These are phyloP conservation scores for Venustampulla echinocandica DNA, from an alignment of 495 filamentous ascomycete genomes.

Conservation along the genomic window DNA sequence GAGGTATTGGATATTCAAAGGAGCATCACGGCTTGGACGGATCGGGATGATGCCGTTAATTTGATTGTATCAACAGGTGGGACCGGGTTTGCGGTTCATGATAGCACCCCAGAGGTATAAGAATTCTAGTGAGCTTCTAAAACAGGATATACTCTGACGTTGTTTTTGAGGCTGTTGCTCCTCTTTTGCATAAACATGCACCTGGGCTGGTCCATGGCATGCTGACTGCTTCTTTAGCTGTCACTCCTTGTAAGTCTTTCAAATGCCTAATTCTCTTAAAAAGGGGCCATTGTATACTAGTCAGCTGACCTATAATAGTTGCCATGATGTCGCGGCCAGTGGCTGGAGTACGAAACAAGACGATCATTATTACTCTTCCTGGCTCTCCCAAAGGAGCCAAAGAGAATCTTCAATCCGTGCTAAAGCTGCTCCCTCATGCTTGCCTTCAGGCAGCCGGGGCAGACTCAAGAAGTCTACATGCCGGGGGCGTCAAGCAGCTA, in stretches of 20 bases:
- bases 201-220: constrained; percentile 90
- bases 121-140: background rate
- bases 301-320: constrained; percentile 42
- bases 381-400: constrained; percentile 95
- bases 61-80: constrained; percentile 84
- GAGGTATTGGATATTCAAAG: constrained; percentile 63
- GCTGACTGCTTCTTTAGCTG: constrained; percentile 71
- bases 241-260: constrained; percentile 73
- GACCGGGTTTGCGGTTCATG: constrained; percentile 85
- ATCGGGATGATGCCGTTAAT: constrained; percentile 53
- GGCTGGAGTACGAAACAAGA: constrained; percentile 75
- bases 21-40: constrained; percentile 59
- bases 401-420: constrained; percentile 87
- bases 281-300: background rate
- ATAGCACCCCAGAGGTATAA: constrained; percentile 79
- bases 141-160: too few relatives aligned
- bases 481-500: constrained; percentile 71
- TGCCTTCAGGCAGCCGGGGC: constrained; percentile 80
- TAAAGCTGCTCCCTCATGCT: constrained; percentile 87
- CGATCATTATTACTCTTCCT: constrained; percentile 83
- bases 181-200: constrained; percentile 78
- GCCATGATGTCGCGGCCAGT: constrained; percentile 96
- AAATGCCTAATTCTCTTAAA: too few relatives aligned
- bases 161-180: constrained; percentile 63
- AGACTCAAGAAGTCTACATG: constrained; percentile 72